Conservation (phyloP, 148 eudicot species). For the Rhododendron griersonianum region DNA sequence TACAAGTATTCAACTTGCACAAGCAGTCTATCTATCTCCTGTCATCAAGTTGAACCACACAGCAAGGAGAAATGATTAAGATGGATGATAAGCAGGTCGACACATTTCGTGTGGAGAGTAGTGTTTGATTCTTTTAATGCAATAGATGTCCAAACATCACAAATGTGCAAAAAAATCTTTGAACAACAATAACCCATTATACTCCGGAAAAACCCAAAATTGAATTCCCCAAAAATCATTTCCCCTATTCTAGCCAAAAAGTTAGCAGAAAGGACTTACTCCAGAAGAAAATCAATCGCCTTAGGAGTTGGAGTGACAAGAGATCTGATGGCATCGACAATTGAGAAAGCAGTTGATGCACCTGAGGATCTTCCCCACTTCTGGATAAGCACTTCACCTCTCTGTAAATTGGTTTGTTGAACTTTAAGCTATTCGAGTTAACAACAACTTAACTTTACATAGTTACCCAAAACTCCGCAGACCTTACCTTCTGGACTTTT, state of each 20-base stretch:
- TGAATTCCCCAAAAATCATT: too few species aligned
- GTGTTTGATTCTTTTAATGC: too few species aligned
- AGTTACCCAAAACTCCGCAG: background rate
- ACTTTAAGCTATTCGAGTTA: background rate
- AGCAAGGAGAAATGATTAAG: too few species aligned
- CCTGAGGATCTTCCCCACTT: slow-evolving; percentile 94
- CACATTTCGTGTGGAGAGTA: too few species aligned
- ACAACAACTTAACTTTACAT: background rate
- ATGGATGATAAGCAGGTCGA: too few species aligned
- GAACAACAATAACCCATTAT: too few species aligned
- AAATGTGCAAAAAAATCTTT: too few species aligned
- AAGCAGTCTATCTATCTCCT: too few species aligned
- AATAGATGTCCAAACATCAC: too few species aligned
- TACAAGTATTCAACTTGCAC: too few species aligned
- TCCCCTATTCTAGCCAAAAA: background rate
- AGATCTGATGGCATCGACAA: slow-evolving; percentile 86
- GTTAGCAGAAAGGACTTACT: slow-evolving; percentile 45
- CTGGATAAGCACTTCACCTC: slow-evolving; percentile 75
- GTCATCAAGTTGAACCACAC: too few species aligned
- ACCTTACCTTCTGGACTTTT: slow-evolving; percentile 68
- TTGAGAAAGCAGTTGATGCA: slow-evolving; percentile 92
- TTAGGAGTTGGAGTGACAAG: slow-evolving; percentile 86
- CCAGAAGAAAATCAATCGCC: slow-evolving; percentile 99
- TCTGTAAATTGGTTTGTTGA: slow-evolving; percentile 37
- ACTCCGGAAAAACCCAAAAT: too few species aligned